Percentiles rank a stretch among this genome's conserved stretches.
Evolutionary conservation across 192 early-diverging fungal genomes (phyloP).

Genomic region (Rhizophagus clarus): DNA sequence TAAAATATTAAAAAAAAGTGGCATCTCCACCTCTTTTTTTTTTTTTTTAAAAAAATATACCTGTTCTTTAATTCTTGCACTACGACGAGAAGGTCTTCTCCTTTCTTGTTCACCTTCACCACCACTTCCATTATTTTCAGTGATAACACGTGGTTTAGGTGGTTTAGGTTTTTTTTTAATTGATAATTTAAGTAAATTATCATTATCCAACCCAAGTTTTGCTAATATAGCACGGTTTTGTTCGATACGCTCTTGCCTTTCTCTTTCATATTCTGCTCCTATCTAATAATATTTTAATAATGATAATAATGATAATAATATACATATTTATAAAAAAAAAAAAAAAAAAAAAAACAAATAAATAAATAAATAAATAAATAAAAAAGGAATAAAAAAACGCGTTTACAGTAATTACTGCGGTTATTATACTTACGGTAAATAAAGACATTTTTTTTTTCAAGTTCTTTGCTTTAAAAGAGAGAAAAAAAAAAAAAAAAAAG

Average conservation of each 20-base stretch:
- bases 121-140: background rate
- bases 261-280: background rate
- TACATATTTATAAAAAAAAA: too few relatives aligned
- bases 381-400: too few relatives aligned
- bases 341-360: too few relatives aligned
- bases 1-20: background rate
- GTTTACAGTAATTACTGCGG: too few relatives aligned
- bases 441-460: too few relatives aligned
- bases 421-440: too few relatives aligned
- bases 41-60: too few relatives aligned
- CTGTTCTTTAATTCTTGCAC: background rate
- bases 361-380: too few relatives aligned
- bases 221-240: constrained; percentile 1
- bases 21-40: background rate
- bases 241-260: constrained; percentile 1
- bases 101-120: background rate
- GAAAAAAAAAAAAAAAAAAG: too few relatives aligned
- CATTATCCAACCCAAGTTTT: background rate
- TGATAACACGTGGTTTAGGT: background rate
- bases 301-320: too few relatives aligned
- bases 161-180: background rate
- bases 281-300: background rate
- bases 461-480: too few relatives aligned
- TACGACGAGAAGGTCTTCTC: background rate
- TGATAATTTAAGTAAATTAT: background rate